Evolutionary conservation across 1,284 basidiomycete genomes (phyloP), one percentile per base, ranked within the genome.

Genomic region (Ceratobasidium sp.): DNA sequence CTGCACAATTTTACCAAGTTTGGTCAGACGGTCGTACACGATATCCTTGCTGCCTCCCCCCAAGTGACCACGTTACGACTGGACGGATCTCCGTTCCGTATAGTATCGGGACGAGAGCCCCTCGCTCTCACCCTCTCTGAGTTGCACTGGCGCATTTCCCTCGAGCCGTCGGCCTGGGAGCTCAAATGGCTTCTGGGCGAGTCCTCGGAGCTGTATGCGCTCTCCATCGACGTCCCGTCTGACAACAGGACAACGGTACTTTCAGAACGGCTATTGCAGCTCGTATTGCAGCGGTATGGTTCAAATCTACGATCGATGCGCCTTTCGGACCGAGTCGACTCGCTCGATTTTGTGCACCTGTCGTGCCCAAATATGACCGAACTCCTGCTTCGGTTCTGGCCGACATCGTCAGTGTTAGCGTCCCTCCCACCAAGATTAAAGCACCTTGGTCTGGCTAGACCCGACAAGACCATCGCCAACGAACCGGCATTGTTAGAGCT

Each of bases 181-280:
- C 62, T 65, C 62, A 65, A 65, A 40, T 65, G 62, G 62, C 62
- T 65, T 17, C 32, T 65, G 22, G 62, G 62, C 13, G 62, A 65
- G 15, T 65, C 49, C 1, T 65, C 62, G 5, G 25, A 52, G 29
- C 49, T 53, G 13, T 32, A 47, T 1, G 47, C 62, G 20, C 49
- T 65, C 35, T 65, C 62, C 2, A 53, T 65, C 12, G 62, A 52
- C 25, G 17, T 52, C 25, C 49, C 62, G 8, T 50, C 38, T 15
- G 47, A 52, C 20, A 52, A 65, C 49, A 65, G 22, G 25, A 27
- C 32, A 2, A 65, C 47, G 17, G 27, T 27, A 7, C 10, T 65
- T 3, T 22, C 62, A 8, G 62, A 65, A 40, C 47, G 49, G 25
- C 25, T 65, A 17, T 53, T 65, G 49, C 49, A 29, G 20, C 35